Evolutionary conservation across 2,329 filamentous ascomycete genomes (phyloP), one percentile per base, ranked within the genome.

Genomic region (Magnaporthiopsis rhizophila): DNA sequence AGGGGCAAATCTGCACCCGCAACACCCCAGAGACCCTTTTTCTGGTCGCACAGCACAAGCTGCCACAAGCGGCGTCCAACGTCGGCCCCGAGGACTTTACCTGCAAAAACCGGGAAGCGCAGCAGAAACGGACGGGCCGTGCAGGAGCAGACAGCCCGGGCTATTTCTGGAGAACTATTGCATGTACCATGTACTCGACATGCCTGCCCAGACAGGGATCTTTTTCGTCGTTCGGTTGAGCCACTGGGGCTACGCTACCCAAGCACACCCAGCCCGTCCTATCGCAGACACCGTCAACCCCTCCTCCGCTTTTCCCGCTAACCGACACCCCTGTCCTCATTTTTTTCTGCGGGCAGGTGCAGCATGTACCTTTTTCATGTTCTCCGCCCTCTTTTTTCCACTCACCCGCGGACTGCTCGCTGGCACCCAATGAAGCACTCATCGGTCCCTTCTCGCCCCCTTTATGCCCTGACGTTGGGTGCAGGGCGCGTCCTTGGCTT

Each of bases 131-230:
- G 21, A 50, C 38, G 38, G 38, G 38, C 18, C 24, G 36, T 11
- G 58, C 58, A 59, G 66, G 60, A 60, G 11, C 18, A 11, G 38
- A 50, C 18, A 18, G 38, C 12, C 38, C 13, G 38, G 72, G 71
- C 75, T 77, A 77, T 76, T 76, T 74, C 77, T 77, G 75, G 75
- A 74, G 69, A 73, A 71, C 38, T 72, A 72, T 72, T 69, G 68
- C 64, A 67, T 68, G 65, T 68, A 67, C 67, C 67, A 68, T 70
- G 67, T 69, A 68, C 66, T 15, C n/a, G 58, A 65, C 61, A 66
- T 64, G 62, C 68, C 58, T 59, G 58, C 30, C 26, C 11, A 65
- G 69, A 69, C 67, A 68, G 68, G 62, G 66, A 62, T 59, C 57
- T 57, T 56, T 64, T 64, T 30, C 62, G 8, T 50, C 4, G 38